Evolutionary conservation across 2,329 filamentous ascomycete species (phyloP).

Genomic region (Trichoderma afroharzianum): DNA sequence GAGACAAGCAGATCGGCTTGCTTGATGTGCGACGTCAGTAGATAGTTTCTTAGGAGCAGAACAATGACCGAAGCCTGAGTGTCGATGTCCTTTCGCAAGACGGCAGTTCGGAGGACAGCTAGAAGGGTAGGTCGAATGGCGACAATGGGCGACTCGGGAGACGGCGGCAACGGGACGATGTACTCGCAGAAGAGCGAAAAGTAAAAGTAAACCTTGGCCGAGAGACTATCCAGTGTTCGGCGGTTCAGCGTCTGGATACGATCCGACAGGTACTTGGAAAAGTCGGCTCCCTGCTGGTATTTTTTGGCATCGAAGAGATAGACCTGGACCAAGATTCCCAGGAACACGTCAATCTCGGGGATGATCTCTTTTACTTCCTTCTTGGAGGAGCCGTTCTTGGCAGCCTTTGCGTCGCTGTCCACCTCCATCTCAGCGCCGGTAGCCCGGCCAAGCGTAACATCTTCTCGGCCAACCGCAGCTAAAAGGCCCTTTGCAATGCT

Average conservation of each 20-base stretch:
- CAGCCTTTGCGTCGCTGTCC: conserved; percentile 56
- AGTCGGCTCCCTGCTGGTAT: conserved; percentile 73
- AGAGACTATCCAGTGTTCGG: conserved; percentile 87
- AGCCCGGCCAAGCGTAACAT: conserved; percentile 58
- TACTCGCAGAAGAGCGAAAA: conserved; percentile 94
- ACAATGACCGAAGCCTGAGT: conserved; percentile 97
- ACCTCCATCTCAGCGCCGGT: conserved; percentile 67
- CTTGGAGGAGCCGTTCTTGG: conserved; percentile 53
- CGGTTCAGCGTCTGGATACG: conserved; percentile 87
- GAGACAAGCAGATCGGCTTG: conserved; percentile 95
- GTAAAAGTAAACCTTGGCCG: conserved; percentile 97
- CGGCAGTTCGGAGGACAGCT: conserved; percentile 86
- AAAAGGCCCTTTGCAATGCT: conserved; percentile 67
- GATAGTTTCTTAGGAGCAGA: conserved; percentile 89
- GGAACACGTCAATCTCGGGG: conserved; percentile 84
- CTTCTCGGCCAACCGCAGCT: conserved; percentile 63
- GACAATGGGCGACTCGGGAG: conserved; percentile 81
- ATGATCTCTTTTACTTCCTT: conserved; percentile 72
- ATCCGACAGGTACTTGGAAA: conserved; percentile 79
- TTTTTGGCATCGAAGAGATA: conserved; percentile 83
- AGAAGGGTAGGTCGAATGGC: conserved; percentile 82
- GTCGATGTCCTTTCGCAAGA: conserved; percentile 92
- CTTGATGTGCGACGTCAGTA: conserved; percentile 91
- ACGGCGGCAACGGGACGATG: conserved; percentile 80
- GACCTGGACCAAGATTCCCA: conserved; percentile 82